A percentile compares a stretch with the other conserved stretches of the same genome.
These are phyloP conservation scores for Paramarasmius palmivorus DNA, from an alignment of 1,284 basidiomycete species.

Conservation along the genomic window DNA sequence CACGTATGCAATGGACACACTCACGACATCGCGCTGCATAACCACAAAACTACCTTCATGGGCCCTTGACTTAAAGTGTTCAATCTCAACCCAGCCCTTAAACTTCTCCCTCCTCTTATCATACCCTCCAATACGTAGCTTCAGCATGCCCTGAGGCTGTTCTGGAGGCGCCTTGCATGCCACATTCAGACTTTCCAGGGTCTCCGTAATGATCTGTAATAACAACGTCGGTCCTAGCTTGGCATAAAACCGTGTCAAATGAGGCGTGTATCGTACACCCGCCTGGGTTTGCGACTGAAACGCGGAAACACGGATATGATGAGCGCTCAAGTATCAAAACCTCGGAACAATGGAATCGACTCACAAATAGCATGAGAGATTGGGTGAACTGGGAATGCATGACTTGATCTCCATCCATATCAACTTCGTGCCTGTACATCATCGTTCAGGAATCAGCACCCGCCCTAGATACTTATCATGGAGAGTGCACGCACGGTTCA, in stretches of 20 bases:
- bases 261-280: conserved; percentile 65
- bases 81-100: conserved; percentile 72
- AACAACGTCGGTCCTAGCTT: conserved; percentile 52
- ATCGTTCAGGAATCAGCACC: neutral
- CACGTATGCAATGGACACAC: conserved; percentile 20
- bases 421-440: conserved; percentile 26
- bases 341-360: conserved; percentile 19
- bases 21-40: conserved; percentile 64
- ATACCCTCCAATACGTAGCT: conserved; percentile 63
- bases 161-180: conserved; percentile 43
- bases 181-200: conserved; percentile 48
- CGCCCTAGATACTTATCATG: neutral
- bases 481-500: conserved; percentile 16
- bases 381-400: conserved; percentile 69
- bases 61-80: conserved; percentile 49
- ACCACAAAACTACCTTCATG: conserved; percentile 61
- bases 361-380: conserved; percentile 58
- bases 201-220: conserved; percentile 50
- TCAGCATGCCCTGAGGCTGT: conserved; percentile 24
- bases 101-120: conserved; percentile 61
- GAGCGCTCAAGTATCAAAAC: neutral
- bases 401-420: conserved; percentile 56
- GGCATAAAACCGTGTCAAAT: conserved; percentile 78
- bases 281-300: conserved; percentile 73
- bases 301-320: neutral